Conservation (phyloP, 2,329 filamentous ascomycete genomes). For the Dactylellina leptospora region DNA sequence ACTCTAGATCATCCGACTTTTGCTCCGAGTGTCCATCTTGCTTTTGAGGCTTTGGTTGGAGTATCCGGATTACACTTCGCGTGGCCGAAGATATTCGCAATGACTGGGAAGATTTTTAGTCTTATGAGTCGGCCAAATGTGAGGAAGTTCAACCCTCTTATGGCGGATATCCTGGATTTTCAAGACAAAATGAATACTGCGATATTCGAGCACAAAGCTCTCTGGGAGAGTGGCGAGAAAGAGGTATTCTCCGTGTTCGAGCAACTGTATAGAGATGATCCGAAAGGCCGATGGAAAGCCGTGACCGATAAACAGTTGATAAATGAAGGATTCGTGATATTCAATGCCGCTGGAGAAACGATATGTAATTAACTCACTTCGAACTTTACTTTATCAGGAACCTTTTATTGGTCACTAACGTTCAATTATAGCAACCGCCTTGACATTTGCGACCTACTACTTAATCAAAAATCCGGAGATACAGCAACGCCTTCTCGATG, state of each 20-base stretch:
- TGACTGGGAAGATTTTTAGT: not conserved
- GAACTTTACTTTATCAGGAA: too few relatives aligned
- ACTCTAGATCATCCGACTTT: constrained; percentile 5
- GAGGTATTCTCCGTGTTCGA: constrained; percentile 12
- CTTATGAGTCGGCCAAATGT: not conserved
- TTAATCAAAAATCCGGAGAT: constrained; percentile 12
- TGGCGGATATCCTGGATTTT: constrained; percentile 4
- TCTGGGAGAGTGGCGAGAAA: constrained; percentile 2
- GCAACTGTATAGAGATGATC: constrained; percentile 20
- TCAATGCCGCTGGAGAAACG: not conserved
- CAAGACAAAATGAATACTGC: not conserved
- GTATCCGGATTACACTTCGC: not conserved
- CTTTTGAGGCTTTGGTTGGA: not conserved
- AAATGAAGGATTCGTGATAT: not conserved
- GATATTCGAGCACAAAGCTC: constrained; percentile 10
- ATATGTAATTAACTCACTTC: too few relatives aligned
- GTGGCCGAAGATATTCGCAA: not conserved
- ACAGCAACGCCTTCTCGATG: constrained; percentile 1
- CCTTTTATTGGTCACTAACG: not conserved
- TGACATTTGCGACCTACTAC: constrained; percentile 1
- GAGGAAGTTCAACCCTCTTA: not conserved
- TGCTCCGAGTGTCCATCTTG: not conserved
- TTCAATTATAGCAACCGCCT: constrained; percentile 8
- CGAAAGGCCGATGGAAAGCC: constrained; percentile 18
- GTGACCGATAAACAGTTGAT: constrained; percentile 23